Evolutionary conservation across 2,329 filamentous ascomycete species (phyloP).

Genomic region (Neobulgaria alba): DNA sequence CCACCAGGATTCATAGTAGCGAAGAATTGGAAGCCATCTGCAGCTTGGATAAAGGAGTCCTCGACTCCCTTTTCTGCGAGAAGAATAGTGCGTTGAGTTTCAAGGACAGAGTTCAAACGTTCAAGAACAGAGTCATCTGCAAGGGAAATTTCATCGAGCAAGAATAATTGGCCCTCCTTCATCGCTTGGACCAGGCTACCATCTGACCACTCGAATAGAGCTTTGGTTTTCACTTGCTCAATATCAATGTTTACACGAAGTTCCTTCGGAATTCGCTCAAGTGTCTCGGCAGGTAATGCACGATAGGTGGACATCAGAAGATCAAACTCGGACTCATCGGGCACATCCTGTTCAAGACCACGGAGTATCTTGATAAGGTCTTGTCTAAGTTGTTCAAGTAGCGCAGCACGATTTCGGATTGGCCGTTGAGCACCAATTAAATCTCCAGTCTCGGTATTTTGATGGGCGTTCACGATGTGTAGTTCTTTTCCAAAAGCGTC

Average conservation of each 20-base stretch:
- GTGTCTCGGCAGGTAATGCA: conserved; percentile 38
- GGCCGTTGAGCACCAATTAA: conserved; percentile 92
- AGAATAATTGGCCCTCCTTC: conserved; percentile 80
- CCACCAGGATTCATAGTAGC: conserved; percentile 99
- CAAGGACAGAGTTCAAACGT: conserved; percentile 90
- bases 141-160: conserved; percentile 95
- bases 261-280: conserved; percentile 26
- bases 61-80: conserved; percentile 88
- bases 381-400: conserved; percentile 56
- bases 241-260: conserved; percentile 32
- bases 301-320: conserved; percentile 37
- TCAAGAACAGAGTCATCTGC: conserved; percentile 97
- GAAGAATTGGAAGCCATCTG: conserved; percentile 83
- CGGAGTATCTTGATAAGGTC: conserved; percentile 46
- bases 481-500: conserved; percentile 69
- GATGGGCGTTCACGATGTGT: conserved; percentile 91
- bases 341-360: conserved; percentile 37
- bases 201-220: conserved; percentile 93
- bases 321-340: conserved; percentile 52
- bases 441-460: conserved; percentile 96
- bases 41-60: conserved; percentile 69
- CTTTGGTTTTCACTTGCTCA: conserved; percentile 59
- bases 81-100: conserved; percentile 75
- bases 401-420: conserved; percentile 71
- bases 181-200: conserved; percentile 91